A percentile compares a stretch with the other conserved stretches of the same genome.
Conservation (phyloP, 192 early-diverging fungal genomes). For the Coemansia sp. region DNA sequence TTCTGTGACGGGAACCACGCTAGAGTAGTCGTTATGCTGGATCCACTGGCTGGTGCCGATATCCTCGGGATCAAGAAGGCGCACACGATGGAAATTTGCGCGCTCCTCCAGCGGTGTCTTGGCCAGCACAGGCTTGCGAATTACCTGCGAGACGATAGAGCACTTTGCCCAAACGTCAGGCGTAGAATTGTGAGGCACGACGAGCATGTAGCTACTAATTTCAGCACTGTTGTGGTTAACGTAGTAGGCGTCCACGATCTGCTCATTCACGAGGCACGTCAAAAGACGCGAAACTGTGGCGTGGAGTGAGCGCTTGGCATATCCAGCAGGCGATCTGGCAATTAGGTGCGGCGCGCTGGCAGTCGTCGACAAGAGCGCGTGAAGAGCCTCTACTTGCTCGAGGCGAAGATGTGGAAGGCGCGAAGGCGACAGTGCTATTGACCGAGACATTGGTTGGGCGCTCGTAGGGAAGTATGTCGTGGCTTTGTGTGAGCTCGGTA, state of each 20-base stretch:
- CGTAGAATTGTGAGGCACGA: constrained; percentile 23
- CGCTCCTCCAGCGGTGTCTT: background rate
- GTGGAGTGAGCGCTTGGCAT: constrained; percentile 44
- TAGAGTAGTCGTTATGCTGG: background rate
- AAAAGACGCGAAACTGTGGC: constrained; percentile 63
- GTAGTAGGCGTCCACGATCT: constrained; percentile 54
- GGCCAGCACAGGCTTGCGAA: constrained; percentile 27
- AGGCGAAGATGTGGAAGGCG: background rate
- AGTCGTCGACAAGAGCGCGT: constrained; percentile 10
- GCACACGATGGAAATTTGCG: constrained; percentile 4
- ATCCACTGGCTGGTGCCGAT: constrained; percentile 38
- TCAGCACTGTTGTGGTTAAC: constrained; percentile 27
- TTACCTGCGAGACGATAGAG: constrained; percentile 23
- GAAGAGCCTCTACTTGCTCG: constrained; percentile 7
- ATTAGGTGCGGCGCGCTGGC: constrained; percentile 14
- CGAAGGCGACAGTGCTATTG: background rate
- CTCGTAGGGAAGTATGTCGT: background rate
- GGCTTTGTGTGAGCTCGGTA: background rate
- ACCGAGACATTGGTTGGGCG: background rate
- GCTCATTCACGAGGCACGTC: constrained; percentile 61
- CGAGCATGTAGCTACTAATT: constrained; percentile 15
- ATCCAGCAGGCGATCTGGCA: constrained; percentile 24
- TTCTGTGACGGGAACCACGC: constrained; percentile 14
- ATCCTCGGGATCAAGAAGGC: constrained; percentile 54
- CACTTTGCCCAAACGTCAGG: constrained; percentile 16